Evolutionary conservation across 352 stramenopile genomes (phyloP).

Genomic region (Globisporangium paddicum): DNA sequence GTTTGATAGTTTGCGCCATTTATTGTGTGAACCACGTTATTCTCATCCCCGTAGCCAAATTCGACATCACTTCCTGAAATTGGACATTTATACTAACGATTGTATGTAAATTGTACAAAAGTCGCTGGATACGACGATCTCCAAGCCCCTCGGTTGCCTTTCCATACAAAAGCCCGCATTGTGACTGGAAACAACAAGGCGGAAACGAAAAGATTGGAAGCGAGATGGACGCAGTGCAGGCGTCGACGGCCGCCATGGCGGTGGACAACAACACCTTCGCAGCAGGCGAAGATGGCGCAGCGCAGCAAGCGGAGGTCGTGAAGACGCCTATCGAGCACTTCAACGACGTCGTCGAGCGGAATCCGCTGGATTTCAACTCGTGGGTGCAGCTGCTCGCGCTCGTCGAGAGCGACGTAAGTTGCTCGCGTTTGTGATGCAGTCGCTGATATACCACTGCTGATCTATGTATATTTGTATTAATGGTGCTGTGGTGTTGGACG

Average conservation of each 20-base stretch:
- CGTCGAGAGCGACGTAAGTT: slow-evolving; percentile 55
- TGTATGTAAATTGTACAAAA: background rate
- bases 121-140: background rate
- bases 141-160: background rate
- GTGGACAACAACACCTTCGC: background rate
- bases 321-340: slow-evolving; percentile 49
- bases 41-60: background rate
- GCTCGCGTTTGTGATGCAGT: background rate
- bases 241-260: slow-evolving; percentile 2
- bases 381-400: slow-evolving; percentile 71
- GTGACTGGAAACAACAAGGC: slow-evolving; percentile 8
- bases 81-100: background rate
- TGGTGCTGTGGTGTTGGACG: too few species aligned
- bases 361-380: slow-evolving; percentile 77
- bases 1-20: background rate
- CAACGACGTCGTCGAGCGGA: slow-evolving; percentile 45
- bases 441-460: too few species aligned
- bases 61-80: background rate
- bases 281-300: background rate
- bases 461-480: too few species aligned
- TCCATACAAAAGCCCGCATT: slow-evolving; percentile 2
- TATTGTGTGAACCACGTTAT: background rate
- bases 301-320: background rate
- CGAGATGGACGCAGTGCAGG: slow-evolving; percentile 14
- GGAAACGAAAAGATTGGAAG: background rate